Conservation (phyloP, 1,139 yeast species). For the Debaryomycetaceae sp. region DNA sequence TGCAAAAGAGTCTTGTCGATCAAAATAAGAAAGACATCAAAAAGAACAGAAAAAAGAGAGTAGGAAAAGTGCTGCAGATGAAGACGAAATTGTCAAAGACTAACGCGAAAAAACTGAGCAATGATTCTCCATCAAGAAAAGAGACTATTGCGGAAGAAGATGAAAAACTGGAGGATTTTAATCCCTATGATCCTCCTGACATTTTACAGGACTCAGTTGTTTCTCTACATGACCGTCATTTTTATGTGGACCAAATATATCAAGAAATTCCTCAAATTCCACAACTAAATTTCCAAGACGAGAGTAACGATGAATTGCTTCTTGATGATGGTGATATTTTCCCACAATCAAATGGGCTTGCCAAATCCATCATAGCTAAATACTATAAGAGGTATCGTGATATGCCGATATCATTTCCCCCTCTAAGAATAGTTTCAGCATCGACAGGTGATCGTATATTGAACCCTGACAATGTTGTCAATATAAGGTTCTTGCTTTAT, state of each 20-base stretch:
- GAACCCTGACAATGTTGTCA: slow-evolving; percentile 31
- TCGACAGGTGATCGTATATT: slow-evolving; percentile 12
- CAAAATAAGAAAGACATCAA: slow-evolving; percentile 7
- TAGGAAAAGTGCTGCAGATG: neutral
- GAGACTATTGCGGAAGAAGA: slow-evolving; percentile 15
- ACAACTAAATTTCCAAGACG: slow-evolving; percentile 17
- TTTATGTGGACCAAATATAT: slow-evolving; percentile 28
- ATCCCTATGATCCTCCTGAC: slow-evolving; percentile 40
- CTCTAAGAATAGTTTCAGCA: slow-evolving; percentile 16
- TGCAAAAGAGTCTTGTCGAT: slow-evolving; percentile 7
- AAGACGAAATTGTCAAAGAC: neutral
- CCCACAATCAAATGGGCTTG: slow-evolving; percentile 24
- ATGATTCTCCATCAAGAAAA: slow-evolving; percentile 4
- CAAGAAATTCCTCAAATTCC: slow-evolving; percentile 20
- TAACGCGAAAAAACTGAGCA: neutral
- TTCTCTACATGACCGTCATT: slow-evolving; percentile 29
- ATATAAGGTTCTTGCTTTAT: slow-evolving; percentile 35
- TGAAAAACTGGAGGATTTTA: slow-evolving; percentile 11
- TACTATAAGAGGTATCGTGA: slow-evolving; percentile 31
- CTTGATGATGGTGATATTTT: slow-evolving; percentile 14
- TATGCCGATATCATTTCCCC: slow-evolving; percentile 38
- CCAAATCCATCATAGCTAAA: slow-evolving; percentile 25
- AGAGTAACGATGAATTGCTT: slow-evolving; percentile 15
- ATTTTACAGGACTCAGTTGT: slow-evolving; percentile 33
- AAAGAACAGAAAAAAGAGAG: slow-evolving; percentile 6